Conservation (phyloP, 2,329 filamentous ascomycete species). For the Botrytis aclada region DNA sequence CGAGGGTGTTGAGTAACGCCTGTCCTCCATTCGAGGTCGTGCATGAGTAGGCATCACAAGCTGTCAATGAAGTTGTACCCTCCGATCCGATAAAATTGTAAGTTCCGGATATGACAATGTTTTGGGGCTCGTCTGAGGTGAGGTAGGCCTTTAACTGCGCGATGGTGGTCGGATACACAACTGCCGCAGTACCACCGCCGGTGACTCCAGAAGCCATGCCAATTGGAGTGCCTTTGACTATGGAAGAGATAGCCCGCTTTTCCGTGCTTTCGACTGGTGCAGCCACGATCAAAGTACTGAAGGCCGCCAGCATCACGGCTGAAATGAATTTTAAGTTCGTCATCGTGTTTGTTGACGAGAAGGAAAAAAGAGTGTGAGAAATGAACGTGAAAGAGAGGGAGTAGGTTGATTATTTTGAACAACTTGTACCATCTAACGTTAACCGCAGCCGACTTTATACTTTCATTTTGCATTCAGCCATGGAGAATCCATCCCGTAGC, state of each 20-base stretch:
- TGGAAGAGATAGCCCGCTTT: background rate
- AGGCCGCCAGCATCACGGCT: background rate
- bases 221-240: background rate
- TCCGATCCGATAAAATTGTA: background rate
- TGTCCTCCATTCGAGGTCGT: background rate
- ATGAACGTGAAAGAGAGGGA: background rate
- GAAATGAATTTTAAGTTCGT: background rate
- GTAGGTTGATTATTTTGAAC: background rate
- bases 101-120: background rate
- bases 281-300: background rate
- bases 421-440: background rate
- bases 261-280: background rate
- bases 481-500: background rate
- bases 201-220: background rate
- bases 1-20: background rate
- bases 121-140: background rate
- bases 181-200: background rate
- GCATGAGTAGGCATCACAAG: background rate
- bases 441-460: background rate
- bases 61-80: background rate
- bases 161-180: background rate
- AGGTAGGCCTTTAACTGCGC: background rate
- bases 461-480: background rate
- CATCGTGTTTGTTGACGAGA: background rate
- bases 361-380: background rate